phyloP scores from a whole-genome alignment of 2,329 filamentous ascomycete genomes.

The Curvularia sp. region DNA sequence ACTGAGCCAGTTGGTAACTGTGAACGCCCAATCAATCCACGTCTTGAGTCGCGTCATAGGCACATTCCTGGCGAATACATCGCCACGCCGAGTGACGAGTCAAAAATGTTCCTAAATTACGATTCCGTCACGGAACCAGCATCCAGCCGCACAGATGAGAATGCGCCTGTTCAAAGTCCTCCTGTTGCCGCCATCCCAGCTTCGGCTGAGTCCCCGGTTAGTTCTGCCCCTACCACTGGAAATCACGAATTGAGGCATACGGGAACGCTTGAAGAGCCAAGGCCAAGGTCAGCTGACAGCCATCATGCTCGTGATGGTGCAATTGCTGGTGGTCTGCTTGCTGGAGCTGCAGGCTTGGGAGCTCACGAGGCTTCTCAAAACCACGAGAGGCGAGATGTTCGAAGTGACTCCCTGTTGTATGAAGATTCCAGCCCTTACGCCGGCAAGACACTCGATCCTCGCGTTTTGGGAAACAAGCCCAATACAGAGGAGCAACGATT shows the following conservation, averaged over 20 bases:
- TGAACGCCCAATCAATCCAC: slow-evolving; percentile 30
- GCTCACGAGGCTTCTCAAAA: slow-evolving; percentile 26
- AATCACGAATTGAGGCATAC: slow-evolving; percentile 35
- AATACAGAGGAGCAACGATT: slow-evolving; percentile 30
- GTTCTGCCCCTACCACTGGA: slow-evolving; percentile 6
- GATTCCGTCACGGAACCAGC: slow-evolving; percentile 15
- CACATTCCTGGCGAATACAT: slow-evolving; percentile 46
- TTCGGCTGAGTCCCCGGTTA: not conserved
- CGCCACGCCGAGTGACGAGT: slow-evolving; percentile 40
- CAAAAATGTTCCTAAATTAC: slow-evolving; percentile 33
- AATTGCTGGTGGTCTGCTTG: slow-evolving; percentile 34
- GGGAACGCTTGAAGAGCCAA: slow-evolving; percentile 31
- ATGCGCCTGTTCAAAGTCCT: slow-evolving; percentile 2
- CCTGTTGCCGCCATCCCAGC: slow-evolving; percentile 1
- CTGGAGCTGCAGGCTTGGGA: slow-evolving; percentile 33
- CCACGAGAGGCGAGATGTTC: slow-evolving; percentile 22
- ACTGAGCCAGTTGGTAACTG: not conserved
- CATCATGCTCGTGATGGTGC: slow-evolving; percentile 38
- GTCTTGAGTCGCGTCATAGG: slow-evolving; percentile 44
- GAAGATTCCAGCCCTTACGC: slow-evolving; percentile 36
- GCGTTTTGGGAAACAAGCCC: slow-evolving; percentile 28
- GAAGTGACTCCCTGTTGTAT: slow-evolving; percentile 20
- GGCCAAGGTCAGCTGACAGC: slow-evolving; percentile 29
- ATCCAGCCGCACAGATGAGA: not conserved
- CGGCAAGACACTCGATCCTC: slow-evolving; percentile 38